These are phyloP conservation scores for Solanum bulbocastanum DNA, from an alignment of 257 asterid genomes.

Conservation along the genomic window DNA sequence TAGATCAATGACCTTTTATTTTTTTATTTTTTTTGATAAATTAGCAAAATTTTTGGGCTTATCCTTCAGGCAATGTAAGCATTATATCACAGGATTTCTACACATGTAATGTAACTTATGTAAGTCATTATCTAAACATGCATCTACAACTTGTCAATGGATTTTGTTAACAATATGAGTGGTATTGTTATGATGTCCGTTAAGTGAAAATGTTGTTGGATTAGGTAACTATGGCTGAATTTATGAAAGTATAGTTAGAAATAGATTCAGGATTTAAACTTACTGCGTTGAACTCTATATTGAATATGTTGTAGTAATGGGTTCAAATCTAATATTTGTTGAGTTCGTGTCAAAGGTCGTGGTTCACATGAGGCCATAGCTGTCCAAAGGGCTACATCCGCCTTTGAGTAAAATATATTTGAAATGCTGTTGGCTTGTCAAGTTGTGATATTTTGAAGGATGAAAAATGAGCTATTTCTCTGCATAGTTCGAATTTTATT, in stretches of 20 bases:
- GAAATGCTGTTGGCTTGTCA: neutral
- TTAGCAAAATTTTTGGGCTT: neutral
- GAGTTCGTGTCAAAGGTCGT: neutral
- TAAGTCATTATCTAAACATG: neutral
- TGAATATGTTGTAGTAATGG: neutral
- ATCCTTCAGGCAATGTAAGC: neutral
- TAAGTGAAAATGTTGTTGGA: neutral
- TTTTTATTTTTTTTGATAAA: neutral
- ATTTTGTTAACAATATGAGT: neutral
- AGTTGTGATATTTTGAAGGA: neutral
- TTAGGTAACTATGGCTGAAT: neutral
- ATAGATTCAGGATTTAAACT: too few species aligned
- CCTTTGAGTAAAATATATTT: neutral
- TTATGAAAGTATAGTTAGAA: neutral
- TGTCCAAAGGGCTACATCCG: neutral
- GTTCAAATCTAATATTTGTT: neutral
- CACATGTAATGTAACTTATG: neutral
- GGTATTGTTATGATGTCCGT: neutral
- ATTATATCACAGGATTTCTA: neutral
- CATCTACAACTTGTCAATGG: neutral
- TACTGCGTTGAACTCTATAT: neutral
- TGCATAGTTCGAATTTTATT: neutral
- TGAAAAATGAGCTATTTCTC: neutral
- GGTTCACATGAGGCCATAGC: neutral
- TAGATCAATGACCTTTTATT: neutral